Conservation (phyloP, 352 stramenopile genomes). For the Globisporangium nagaii region DNA sequence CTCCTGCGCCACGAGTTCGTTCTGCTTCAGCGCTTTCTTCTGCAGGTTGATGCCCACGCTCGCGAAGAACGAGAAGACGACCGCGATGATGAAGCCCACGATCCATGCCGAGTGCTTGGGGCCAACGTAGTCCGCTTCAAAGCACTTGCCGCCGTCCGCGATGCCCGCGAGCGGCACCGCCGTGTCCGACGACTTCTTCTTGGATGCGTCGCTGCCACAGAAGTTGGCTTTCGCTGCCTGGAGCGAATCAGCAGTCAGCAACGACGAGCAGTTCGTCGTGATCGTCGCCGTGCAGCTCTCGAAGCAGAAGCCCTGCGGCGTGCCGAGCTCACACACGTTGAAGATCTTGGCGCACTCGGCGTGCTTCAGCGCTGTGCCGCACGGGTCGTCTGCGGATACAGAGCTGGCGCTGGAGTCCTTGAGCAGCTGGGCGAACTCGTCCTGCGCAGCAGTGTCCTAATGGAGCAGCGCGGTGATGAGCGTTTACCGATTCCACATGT, state of each 20-base stretch:
- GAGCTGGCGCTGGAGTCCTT: conserved; percentile 15
- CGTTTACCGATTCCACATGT: too few species aligned
- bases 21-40: conserved; percentile 82
- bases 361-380: conserved; percentile 28
- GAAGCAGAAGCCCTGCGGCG: conserved; percentile 49
- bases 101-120: conserved; percentile 64
- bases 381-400: conserved; percentile 11
- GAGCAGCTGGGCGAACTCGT: conserved; percentile 24
- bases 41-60: conserved; percentile 84
- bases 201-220: conserved; percentile 21
- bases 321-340: conserved; percentile 65
- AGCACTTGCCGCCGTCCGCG: conserved; percentile 58
- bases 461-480: too few species aligned
- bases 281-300: conserved; percentile 35
- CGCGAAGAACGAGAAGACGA: conserved; percentile 79
- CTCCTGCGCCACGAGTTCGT: conserved; percentile 54
- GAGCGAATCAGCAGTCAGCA: conserved; percentile 9
- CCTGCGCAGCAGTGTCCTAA: conserved; percentile 34
- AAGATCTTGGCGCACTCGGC: conserved; percentile 57
- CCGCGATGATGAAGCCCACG: conserved; percentile 72
- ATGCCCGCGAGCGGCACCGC: conserved; percentile 17
- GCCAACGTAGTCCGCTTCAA: conserved; percentile 55
- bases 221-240: conserved; percentile 12
- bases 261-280: conserved; percentile 32
- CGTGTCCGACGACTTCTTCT: background rate